These are phyloP conservation scores for Sphaerostilbella broomeana DNA, from an alignment of 2,329 filamentous ascomycete species.

Conservation along the genomic window DNA sequence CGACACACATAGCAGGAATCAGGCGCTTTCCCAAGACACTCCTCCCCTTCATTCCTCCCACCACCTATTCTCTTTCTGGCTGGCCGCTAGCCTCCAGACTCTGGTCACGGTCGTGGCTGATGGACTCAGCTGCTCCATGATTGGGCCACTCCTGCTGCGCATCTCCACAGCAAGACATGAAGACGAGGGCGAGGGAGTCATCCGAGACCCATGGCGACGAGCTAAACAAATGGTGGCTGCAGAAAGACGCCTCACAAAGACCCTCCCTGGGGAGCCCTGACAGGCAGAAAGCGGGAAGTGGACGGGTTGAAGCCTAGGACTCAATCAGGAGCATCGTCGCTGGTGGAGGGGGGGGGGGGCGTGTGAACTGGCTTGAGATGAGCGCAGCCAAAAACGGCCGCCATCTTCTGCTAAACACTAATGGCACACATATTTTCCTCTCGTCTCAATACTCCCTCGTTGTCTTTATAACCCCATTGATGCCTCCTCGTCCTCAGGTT, in stretches of 20 bases:
- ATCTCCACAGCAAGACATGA: conserved; percentile 8
- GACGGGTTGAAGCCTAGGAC: conserved; percentile 6
- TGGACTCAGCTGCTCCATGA: conserved; percentile 12
- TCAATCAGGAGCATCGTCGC: conserved; percentile 4
- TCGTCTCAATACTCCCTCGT: not conserved
- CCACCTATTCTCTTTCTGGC: conserved; percentile 6
- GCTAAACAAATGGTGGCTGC: not conserved
- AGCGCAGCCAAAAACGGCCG: conserved; percentile 7
- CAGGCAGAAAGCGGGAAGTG: conserved; percentile 12
- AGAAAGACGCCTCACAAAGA: conserved; percentile 12
- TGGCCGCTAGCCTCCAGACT: conserved; percentile 5
- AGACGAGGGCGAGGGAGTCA: conserved; percentile 12
- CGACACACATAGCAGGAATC: not conserved
- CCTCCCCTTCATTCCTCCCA: not conserved
- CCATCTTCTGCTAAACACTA: not conserved
- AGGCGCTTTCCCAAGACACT: not conserved
- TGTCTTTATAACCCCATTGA: conserved; percentile 12
- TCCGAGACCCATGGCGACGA: conserved; percentile 6
- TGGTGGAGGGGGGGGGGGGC: conserved; percentile 5
- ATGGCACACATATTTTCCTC: not conserved
- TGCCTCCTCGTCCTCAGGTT: conserved; percentile 11
- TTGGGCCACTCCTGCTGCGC: conserved; percentile 8
- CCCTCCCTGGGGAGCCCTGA: conserved; percentile 8
- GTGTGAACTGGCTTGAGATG: conserved; percentile 6
- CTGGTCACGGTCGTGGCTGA: conserved; percentile 12